Evolutionary conservation across 805 yeast genomes (phyloP).

Genomic region (Jamesozyma lodderae): DNA sequence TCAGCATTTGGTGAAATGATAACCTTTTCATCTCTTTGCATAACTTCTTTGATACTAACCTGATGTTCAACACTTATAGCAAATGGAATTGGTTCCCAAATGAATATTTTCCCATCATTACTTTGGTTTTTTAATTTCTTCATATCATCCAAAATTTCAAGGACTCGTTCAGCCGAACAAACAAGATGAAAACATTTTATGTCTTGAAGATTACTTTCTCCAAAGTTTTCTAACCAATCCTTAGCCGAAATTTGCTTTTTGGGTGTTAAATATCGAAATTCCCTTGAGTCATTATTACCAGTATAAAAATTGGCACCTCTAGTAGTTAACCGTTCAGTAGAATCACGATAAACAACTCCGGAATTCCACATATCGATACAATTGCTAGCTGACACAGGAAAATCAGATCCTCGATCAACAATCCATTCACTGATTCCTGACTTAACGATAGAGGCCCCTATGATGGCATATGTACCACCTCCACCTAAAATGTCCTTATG

Average conservation of each 20-base stretch:
- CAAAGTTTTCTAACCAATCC: conserved; percentile 33
- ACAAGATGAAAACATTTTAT: conserved; percentile 54
- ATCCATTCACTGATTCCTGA: conserved; percentile 46
- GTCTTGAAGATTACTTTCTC: conserved; percentile 31
- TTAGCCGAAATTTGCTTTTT: conserved; percentile 49
- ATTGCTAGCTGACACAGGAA: conserved; percentile 41
- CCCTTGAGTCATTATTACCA: conserved; percentile 48
- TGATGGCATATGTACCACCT: conserved; percentile 73
- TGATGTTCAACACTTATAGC: conserved; percentile 50
- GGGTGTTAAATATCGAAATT: conserved; percentile 54
- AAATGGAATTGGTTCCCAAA: conserved; percentile 87
- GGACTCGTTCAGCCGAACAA: conserved; percentile 59
- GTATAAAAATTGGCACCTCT: conserved; percentile 74
- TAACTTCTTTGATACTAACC: conserved; percentile 14
- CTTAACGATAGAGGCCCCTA: conserved; percentile 59
- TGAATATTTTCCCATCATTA: conserved; percentile 22
- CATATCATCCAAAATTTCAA: conserved; percentile 33
- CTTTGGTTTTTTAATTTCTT: neutral
- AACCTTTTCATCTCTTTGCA: conserved; percentile 12
- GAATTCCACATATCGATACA: conserved; percentile 53
- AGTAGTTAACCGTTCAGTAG: conserved; percentile 52
- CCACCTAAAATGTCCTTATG: conserved; percentile 67
- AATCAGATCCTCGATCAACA: conserved; percentile 73
- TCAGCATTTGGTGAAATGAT: conserved; percentile 72
- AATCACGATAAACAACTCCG: conserved; percentile 47